Base-by-base conservation (phyloP, 108 stramenopile genomes). In the Skeletonema tropicum region DNA sequence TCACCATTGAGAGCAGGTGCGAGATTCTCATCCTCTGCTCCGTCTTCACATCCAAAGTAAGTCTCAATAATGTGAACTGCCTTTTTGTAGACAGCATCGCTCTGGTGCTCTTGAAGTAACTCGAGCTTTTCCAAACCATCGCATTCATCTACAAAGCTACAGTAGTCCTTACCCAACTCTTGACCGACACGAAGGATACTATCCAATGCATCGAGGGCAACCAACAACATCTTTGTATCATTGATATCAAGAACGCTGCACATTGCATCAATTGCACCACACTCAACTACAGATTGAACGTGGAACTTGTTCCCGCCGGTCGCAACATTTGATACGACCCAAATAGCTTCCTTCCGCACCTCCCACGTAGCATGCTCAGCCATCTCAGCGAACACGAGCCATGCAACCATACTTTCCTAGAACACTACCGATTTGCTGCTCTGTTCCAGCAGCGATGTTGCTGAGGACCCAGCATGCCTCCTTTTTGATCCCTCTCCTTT, bases 371-470 rank as follows among this genome's bases (percentile, higher is more conserved):
- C 93, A 35, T 74, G 39, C 15, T 59, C 63, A 5, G 95, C 84
- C 39, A 82, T 83, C 21, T 79, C 57, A 32, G 92, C 68, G 38
- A 97, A 97, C 73, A 15, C 58, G 52, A 0, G 33, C 19, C 66
- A 97, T 42, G 13, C 94, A 57, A 6, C 75, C 75, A 3, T 71
- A 70, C 8, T 60, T 64, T 35, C 48, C 67, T 39, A 89, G 41
- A 15, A 97, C 75, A 7, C 58, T 45, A 6, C 62, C 57, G 21
- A 96, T 88, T 66, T 98, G 98, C 30, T 75, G 42, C 12, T 80
- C 73, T 26, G 88, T 96, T 15, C 98, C 98, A 45, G 95, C 96
- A 7, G 97, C 96, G 69, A 98, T 90, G 75, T 98, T 98, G 76
- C 91, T 93, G 8, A 91, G 79, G 1, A 94, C 72, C 97, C 97